Conservation (phyloP, 73 alveolate species). For the Tetrahymena thermophila region DNA sequence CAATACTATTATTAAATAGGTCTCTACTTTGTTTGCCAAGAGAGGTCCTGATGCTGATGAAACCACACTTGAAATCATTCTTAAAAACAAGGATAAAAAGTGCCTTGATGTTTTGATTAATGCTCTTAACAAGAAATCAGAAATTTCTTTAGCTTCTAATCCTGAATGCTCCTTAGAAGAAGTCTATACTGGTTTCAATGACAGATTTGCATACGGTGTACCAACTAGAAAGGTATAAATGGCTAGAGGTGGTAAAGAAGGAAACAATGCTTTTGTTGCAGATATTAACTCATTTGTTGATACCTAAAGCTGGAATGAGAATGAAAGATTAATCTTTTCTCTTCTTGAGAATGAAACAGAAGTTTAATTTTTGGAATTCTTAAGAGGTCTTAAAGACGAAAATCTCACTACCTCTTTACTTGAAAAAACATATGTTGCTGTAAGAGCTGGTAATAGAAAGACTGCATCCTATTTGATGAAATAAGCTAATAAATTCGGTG, state of each 20-base stretch:
- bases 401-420: slow-evolving; percentile 44
- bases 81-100: slow-evolving; percentile 56
- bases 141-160: slow-evolving; percentile 25
- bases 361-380: slow-evolving; percentile 54
- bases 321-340: slow-evolving; percentile 34
- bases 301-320: slow-evolving; percentile 11
- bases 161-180: slow-evolving; percentile 58
- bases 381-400: slow-evolving; percentile 53
- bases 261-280: slow-evolving; percentile 93
- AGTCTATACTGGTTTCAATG: slow-evolving; percentile 79
- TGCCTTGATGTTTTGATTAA: slow-evolving; percentile 62
- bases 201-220: slow-evolving; percentile 80
- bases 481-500: slow-evolving; percentile 49
- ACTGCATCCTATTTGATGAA: slow-evolving; percentile 65
- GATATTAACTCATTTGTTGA: slow-evolving; percentile 45
- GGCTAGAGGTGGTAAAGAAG: slow-evolving; percentile 94
- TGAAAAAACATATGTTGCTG: slow-evolving; percentile 57
- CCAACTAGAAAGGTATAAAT: slow-evolving; percentile 77
- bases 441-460: slow-evolving; percentile 79
- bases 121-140: slow-evolving; percentile 27
- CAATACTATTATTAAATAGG: slow-evolving; percentile 47
- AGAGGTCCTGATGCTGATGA: slow-evolving; percentile 64
- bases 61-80: slow-evolving; percentile 69
- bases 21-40: slow-evolving; percentile 58
- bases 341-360: slow-evolving; percentile 47